phyloP scores from a whole-genome alignment of 73 alveolate genomes.

The Tetrahymena thermophila region DNA sequence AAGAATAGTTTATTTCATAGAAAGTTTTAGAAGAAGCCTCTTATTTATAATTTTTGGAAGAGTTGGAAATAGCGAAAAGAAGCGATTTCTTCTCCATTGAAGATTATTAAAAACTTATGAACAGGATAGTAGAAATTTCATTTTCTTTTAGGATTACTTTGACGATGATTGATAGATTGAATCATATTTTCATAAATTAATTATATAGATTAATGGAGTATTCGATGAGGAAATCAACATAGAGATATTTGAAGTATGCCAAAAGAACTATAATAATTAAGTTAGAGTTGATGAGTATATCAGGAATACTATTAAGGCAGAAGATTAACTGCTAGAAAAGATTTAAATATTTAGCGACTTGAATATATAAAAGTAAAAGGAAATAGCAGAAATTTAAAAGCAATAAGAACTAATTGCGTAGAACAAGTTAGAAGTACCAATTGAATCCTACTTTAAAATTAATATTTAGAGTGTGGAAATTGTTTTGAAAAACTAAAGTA shows the following conservation, averaged over 20 bases:
- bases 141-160: background rate
- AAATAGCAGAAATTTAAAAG: background rate
- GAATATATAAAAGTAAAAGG: background rate
- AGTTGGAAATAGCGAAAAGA: background rate
- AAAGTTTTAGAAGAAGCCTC: background rate
- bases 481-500: background rate
- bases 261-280: background rate
- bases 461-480: background rate
- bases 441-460: background rate
- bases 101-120: background rate
- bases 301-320: background rate
- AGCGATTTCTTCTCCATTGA: background rate
- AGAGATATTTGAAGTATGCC: background rate
- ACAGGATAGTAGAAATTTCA: background rate
- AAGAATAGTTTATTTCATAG: background rate
- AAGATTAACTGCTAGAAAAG: background rate
- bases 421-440: background rate
- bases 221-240: background rate
- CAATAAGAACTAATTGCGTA: background rate
- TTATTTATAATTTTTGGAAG: background rate
- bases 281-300: background rate
- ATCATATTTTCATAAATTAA: background rate
- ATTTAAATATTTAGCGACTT: background rate
- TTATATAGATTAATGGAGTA: background rate
- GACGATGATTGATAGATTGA: too few species aligned